A percentile compares a stretch with the other conserved stretches of the same genome.
These are phyloP conservation scores for Pseudopyrenochaeta lycopersici DNA, from an alignment of 2,329 filamentous ascomycete species.

Conservation along the genomic window DNA sequence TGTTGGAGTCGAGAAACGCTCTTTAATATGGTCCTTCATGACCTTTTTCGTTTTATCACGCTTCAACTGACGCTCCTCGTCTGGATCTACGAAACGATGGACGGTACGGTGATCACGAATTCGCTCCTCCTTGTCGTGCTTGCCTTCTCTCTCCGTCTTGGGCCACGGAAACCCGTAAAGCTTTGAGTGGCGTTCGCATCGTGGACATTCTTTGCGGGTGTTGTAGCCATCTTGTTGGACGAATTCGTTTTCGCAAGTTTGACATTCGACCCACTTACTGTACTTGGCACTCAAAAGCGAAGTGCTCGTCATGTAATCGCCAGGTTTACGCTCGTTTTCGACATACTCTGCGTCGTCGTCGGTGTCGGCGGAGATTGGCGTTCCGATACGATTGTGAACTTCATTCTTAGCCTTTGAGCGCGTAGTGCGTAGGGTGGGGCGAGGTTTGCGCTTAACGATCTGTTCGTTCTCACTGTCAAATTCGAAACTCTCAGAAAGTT, in stretches of 20 bases:
- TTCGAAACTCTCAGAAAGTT: constrained; percentile 49
- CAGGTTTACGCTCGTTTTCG: constrained; percentile 47
- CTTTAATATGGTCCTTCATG: constrained; percentile 30
- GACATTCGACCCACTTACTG: constrained; percentile 87
- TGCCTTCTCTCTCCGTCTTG: constrained; percentile 85
- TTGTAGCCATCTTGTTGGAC: constrained; percentile 87
- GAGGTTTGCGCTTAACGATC: constrained; percentile 48
- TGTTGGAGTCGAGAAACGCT: constrained; percentile 39
- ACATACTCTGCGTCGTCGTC: constrained; percentile 32
- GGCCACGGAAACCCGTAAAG: constrained; percentile 96
- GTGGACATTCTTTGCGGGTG: constrained; percentile 84
- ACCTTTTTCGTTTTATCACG: constrained; percentile 38
- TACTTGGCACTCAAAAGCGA: constrained; percentile 79
- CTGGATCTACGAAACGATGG: constrained; percentile 81
- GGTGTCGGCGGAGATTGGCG: constrained; percentile 35
- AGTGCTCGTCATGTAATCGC: constrained; percentile 79
- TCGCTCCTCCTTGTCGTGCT: constrained; percentile 72
- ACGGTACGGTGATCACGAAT: constrained; percentile 87
- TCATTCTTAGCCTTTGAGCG: constrained; percentile 46
- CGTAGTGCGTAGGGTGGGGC: constrained; percentile 40
- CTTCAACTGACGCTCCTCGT: constrained; percentile 62
- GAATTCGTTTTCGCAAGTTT: constrained; percentile 81
- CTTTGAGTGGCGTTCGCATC: constrained; percentile 95
- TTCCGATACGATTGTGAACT: constrained; percentile 35
- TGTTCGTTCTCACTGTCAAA: constrained; percentile 49